phyloP scores from a whole-genome alignment of 148 eudicot genomes.

The Silene uniflora region DNA sequence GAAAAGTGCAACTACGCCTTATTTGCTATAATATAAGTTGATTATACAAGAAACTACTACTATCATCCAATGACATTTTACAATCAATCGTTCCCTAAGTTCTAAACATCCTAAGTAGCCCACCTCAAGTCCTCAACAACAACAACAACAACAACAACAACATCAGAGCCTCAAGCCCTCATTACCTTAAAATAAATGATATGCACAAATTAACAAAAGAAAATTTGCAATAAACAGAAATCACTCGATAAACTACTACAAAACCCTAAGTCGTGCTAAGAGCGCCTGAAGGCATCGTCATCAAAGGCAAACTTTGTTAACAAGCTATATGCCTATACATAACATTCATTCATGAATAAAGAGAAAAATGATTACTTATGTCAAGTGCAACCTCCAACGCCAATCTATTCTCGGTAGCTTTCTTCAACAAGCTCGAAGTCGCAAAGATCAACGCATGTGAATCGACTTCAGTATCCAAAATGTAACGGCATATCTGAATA shows the following conservation, averaged over 20 bases:
- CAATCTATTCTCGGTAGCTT: constrained; percentile 79
- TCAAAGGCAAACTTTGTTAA: neutral
- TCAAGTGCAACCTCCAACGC: constrained; percentile 80
- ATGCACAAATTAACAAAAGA: too few relatives aligned
- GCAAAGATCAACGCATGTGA: constrained; percentile 92
- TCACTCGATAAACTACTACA: too few relatives aligned
- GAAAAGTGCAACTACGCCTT: neutral
- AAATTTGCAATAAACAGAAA: too few relatives aligned
- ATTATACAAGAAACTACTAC: neutral
- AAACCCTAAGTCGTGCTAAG: neutral
- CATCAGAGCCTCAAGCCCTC: neutral
- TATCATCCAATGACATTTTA: neutral
- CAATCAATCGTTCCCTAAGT: neutral
- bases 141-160: too few relatives aligned
- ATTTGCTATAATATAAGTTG: neutral
- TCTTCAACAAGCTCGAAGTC: constrained; percentile 89
- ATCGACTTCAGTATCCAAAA: constrained; percentile 74
- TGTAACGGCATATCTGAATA: constrained; percentile 84
- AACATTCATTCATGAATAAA: too few relatives aligned
- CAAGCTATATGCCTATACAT: neutral
- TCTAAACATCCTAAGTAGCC: neutral
- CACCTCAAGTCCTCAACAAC: neutral
- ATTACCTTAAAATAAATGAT: too few relatives aligned
- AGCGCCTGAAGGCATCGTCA: neutral
- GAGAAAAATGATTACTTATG: constrained; percentile 48